Evolutionary conservation across 2,329 filamentous ascomycete genomes (phyloP).

Genomic region (Cercospora sp.): DNA sequence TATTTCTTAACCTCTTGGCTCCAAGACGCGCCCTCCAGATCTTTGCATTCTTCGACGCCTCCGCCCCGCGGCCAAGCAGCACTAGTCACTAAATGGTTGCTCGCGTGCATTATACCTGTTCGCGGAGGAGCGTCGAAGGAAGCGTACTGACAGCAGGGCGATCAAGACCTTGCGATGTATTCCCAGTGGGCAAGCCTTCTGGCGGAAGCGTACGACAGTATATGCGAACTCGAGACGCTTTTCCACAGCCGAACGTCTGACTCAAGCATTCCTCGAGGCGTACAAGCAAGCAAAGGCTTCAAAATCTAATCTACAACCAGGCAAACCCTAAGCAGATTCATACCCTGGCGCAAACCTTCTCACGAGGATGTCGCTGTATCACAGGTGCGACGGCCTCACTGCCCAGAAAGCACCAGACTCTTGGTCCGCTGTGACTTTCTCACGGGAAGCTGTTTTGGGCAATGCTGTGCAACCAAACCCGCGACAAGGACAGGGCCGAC

Average conservation of each 20-base stretch:
- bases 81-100: constrained; percentile 3
- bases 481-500: not conserved
- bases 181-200: not conserved
- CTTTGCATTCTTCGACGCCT: constrained; percentile 11
- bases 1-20: constrained; percentile 16
- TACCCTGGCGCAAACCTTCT: constrained; percentile 13
- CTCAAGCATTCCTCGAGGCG: not conserved
- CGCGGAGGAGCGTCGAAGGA: not conserved
- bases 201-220: not conserved
- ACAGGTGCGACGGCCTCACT: not conserved
- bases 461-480: constrained; percentile 1
- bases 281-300: constrained; percentile 3
- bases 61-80: constrained; percentile 15
- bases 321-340: not conserved
- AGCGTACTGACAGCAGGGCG: not conserved
- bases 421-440: constrained; percentile 7
- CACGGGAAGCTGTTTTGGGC: constrained; percentile 8
- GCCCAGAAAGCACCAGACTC: constrained; percentile 5
- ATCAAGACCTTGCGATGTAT: not conserved
- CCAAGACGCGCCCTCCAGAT: not conserved
- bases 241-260: not conserved
- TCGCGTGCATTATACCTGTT: constrained; percentile 8
- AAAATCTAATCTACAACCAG: not conserved
- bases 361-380: not conserved
- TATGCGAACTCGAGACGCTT: not conserved